Percentiles rank a stretch among this genome's conserved stretches.
These are phyloP conservation scores for Gossypium mustelinum DNA, from an alignment of 345 rosid species.

Conservation along the genomic window DNA sequence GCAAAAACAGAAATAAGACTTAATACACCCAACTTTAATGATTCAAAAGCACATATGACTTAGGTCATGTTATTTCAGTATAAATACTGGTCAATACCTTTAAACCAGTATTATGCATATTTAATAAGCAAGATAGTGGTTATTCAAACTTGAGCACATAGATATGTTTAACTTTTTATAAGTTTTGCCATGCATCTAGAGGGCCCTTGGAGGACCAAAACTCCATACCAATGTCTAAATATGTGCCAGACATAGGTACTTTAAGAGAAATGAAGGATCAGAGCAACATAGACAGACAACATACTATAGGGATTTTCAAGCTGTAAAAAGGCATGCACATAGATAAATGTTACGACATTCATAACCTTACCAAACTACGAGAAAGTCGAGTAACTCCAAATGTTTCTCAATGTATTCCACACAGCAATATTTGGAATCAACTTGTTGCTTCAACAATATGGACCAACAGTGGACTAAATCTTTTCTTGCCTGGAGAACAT, in stretches of 20 bases:
- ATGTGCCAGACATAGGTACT: not conserved
- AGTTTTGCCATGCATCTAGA: not conserved
- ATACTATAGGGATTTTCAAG: not conserved
- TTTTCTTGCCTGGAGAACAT: conserved; percentile 65
- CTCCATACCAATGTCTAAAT: not conserved
- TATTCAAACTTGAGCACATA: not conserved
- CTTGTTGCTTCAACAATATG: conserved; percentile 76
- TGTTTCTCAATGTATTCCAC: conserved; percentile 81
- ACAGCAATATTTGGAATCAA: conserved; percentile 59
- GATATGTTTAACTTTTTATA: not conserved
- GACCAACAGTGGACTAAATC: conserved; percentile 93
- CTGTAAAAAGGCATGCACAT: not conserved
- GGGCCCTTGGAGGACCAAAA: not conserved
- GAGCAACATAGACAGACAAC: not conserved
- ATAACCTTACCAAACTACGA: conserved; percentile 59
- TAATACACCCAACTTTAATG: not conserved
- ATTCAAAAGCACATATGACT: not conserved
- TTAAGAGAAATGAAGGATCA: not conserved
- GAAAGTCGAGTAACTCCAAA: conserved; percentile 79
- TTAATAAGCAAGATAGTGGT: not conserved
- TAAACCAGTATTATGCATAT: not conserved
- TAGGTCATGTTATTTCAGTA: not conserved
- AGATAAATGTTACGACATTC: not conserved
- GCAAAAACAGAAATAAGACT: conserved; percentile 17
- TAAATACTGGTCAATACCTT: not conserved